These are phyloP conservation scores for Geotrichum australiense DNA, from an alignment of 1,139 yeast species.

Conservation along the genomic window DNA sequence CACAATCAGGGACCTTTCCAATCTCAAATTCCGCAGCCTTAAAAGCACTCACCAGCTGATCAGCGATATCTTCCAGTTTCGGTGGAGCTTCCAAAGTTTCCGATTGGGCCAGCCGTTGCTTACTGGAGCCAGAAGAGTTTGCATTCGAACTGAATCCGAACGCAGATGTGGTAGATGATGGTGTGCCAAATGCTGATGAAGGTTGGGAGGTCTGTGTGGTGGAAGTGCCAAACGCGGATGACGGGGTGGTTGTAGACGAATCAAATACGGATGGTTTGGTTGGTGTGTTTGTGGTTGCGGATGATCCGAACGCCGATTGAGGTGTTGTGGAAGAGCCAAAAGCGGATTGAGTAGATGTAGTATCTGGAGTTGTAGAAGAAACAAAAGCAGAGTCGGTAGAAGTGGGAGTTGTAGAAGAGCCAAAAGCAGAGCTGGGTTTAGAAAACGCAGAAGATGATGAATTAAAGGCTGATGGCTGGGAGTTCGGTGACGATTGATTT, in stretches of 20 bases:
- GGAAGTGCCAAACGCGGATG: constrained; percentile 21
- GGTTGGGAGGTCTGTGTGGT: background rate
- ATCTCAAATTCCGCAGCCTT: constrained; percentile 45
- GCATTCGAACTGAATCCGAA: constrained; percentile 1
- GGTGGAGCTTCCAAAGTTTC: constrained; percentile 33
- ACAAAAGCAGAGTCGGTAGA: constrained; percentile 12
- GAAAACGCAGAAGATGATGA: too few species aligned
- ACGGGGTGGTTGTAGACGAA: constrained; percentile 20
- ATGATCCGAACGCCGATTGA: constrained; percentile 23
- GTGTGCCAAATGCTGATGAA: constrained; percentile 19
- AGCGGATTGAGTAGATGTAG: constrained; percentile 21
- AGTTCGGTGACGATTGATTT: too few species aligned
- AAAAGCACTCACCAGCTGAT: constrained; percentile 44
- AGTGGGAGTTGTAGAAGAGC: constrained; percentile 19
- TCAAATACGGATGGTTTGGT: constrained; percentile 25
- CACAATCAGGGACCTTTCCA: constrained; percentile 70
- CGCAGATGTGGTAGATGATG: constrained; percentile 2
- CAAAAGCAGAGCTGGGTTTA: constrained; percentile 28
- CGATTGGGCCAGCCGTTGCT: constrained; percentile 14
- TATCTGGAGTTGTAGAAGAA: too few species aligned
- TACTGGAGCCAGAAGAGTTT: background rate
- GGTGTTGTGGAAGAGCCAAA: constrained; percentile 21
- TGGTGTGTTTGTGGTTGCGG: too few species aligned
- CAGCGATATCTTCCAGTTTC: constrained; percentile 37
- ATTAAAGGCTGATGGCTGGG: too few species aligned